These are phyloP conservation scores for Blastobotrys chiropterorum DNA, from an alignment of 805 yeast species.

Conservation along the genomic window DNA sequence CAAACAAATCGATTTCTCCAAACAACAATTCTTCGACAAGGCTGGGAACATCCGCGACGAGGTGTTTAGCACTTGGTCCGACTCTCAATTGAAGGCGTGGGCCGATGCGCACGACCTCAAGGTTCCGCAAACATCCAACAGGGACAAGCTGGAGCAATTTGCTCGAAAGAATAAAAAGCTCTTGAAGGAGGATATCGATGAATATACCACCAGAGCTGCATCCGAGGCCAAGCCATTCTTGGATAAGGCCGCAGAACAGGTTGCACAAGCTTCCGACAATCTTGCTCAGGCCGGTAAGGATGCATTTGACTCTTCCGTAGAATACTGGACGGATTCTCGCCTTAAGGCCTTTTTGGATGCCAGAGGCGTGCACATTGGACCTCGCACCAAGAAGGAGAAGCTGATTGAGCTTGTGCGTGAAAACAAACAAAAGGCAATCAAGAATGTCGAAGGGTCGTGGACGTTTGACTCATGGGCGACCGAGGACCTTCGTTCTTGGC, in stretches of 20 bases:
- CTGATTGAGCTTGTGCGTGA: constrained; percentile 38
- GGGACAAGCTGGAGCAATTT: constrained; percentile 20
- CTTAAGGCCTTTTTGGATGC: constrained; percentile 31
- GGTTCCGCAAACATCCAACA: constrained; percentile 16
- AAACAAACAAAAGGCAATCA: constrained; percentile 37
- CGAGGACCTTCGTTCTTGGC: constrained; percentile 45
- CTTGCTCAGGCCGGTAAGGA: constrained; percentile 13
- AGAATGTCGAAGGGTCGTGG: constrained; percentile 40
- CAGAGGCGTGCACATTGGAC: constrained; percentile 31
- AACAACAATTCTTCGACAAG: constrained; percentile 31
- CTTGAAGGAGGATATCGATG: constrained; percentile 22
- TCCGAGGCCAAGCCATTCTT: constrained; percentile 18
- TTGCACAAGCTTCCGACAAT: constrained; percentile 16
- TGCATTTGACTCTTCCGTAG: constrained; percentile 21
- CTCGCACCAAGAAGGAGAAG: constrained; percentile 30
- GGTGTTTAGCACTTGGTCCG: constrained; percentile 38
- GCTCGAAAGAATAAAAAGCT: constrained; percentile 30
- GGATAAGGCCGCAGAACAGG: constrained; percentile 17
- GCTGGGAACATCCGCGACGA: constrained; percentile 33
- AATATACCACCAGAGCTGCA: constrained; percentile 11
- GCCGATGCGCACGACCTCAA: constrained; percentile 34
- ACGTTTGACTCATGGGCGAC: constrained; percentile 49
- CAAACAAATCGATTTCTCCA: constrained; percentile 28
- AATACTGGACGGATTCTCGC: constrained; percentile 31
- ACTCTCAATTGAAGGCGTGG: constrained; percentile 39